Evolutionary conservation across 129 eudicot genomes (phyloP), one percentile per base, ranked within the genome.

Genomic region (Lonicera japonica): DNA sequence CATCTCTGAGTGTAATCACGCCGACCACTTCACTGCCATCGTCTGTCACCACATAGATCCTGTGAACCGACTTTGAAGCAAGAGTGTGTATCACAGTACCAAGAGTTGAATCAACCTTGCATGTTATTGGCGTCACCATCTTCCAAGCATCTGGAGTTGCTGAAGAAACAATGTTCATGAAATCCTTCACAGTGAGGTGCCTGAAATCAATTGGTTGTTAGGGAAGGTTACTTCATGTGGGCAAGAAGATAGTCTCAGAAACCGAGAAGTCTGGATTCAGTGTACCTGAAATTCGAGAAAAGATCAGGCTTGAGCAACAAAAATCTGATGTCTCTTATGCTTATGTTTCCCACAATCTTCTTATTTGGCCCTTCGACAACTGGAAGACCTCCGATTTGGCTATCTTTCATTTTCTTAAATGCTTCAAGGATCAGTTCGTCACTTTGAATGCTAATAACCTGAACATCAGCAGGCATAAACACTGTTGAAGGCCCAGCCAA

Each of bases 341-440:
- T 92, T 65, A 87, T 63, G 68, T 81, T 92, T 6, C 98, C 98
- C 25, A 87, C 72, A 50, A 92, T 80, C 65, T 75, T 91, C 74
- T 71, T 87, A 16, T 75, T 66, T 5, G 83, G 78, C 58, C 98
- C 98, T 69, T 87, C 89, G 5, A 84, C 78, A 63, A 92, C 91
- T 0, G 98, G 98, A 46, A 92, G 86, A 46, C 98, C 98, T 18
- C 96, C 98, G 3, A 92, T 92, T 64, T 84, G 73, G 69, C 78
- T 73, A 63, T 92, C 95, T 68, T 87, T 92, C 98, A 92, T 87
- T 67, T 75, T 77, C 81, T 85, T 87, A 67, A 92, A 92, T n/a
- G 96, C 98, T 76, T 87, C 96, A 20, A 92, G 81, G 52, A 92
- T 73, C 38, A 85, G 75, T 58, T 92, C 96, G 60, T 83, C 18